phyloP scores from a whole-genome alignment of 176 grass and related monocot species.

The Avena atlantica region DNA sequence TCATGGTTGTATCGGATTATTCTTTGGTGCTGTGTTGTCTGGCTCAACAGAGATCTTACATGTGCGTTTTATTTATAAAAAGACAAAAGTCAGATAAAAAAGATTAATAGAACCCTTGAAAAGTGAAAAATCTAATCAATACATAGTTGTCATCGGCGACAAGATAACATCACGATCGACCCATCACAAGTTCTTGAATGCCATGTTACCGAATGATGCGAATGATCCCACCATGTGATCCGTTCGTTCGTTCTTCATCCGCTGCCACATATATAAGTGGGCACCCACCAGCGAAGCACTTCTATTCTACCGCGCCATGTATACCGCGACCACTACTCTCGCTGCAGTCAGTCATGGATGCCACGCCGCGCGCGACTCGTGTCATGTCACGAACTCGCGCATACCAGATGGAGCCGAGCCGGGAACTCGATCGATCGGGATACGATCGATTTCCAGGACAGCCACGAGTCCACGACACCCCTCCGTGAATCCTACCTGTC shows the following conservation, averaged over 20 bases:
- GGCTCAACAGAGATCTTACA: too few species aligned
- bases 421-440: background rate
- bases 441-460: background rate
- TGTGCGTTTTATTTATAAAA: too few species aligned
- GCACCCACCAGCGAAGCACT: background rate
- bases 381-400: conserved; percentile 5
- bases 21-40: too few species aligned
- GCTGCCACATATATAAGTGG: background rate
- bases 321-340: background rate
- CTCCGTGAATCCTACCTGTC: conserved; percentile 39
- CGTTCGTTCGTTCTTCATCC: background rate
- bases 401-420: background rate
- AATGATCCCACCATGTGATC: background rate
- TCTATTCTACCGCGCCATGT: background rate
- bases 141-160: background rate
- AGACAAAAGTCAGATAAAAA: background rate
- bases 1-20: too few species aligned
- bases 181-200: background rate
- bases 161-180: background rate
- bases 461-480: background rate
- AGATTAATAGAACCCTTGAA: background rate
- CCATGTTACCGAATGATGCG: background rate
- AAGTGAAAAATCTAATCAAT: background rate
- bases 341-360: too few species aligned
- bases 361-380: background rate